Conservation (phyloP, 371 early-diverging fungal genomes). For the Apophysomyces sp. region DNA sequence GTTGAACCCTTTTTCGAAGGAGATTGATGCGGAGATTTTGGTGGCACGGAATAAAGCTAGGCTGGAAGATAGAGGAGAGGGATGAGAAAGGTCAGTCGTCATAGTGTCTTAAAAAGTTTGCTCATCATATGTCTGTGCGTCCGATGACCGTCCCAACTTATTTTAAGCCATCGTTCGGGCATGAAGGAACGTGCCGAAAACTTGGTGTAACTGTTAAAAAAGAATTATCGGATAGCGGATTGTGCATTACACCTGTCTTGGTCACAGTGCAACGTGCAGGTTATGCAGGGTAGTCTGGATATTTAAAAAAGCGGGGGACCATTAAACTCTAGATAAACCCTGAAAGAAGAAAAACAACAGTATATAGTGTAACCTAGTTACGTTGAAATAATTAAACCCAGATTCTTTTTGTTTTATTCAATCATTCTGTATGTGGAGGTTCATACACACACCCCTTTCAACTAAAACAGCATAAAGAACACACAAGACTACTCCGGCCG, state of each 20-base stretch:
- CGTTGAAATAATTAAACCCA: no score
- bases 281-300: neutral
- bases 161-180: neutral
- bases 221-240: neutral
- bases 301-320: neutral
- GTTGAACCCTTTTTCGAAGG: neutral
- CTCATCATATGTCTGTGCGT: constrained; percentile 3
- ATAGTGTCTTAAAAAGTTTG: neutral
- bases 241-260: neutral
- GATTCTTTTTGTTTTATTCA: no score
- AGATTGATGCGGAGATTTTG: neutral
- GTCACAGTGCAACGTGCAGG: neutral
- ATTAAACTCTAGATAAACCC: neutral
- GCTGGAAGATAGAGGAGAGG: no score
- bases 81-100: no score
- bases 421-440: no score
- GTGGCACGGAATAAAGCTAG: neutral
- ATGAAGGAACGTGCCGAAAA: constrained; percentile 1
- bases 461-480: no score
- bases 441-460: no score
- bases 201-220: neutral
- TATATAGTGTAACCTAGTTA: no score
- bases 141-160: neutral
- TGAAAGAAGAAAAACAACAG: no score
- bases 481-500: no score